Base-by-base conservation (phyloP, 352 stramenopile genomes). In the Globisporangium sylvaticum region DNA sequence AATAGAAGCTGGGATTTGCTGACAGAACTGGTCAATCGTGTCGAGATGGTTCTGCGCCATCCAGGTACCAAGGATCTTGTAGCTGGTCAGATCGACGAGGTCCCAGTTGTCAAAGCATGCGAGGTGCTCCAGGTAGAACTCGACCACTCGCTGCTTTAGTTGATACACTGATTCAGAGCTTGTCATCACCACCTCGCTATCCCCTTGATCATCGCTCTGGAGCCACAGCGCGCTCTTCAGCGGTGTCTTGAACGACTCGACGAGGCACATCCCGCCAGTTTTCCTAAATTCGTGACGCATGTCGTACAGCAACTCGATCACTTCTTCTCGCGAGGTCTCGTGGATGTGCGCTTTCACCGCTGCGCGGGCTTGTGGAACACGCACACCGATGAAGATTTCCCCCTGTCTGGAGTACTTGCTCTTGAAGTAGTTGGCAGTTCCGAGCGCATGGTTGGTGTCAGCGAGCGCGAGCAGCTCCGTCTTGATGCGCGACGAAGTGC, bases 51-150 rank as follows among this genome's bases (percentile, higher is more conserved):
- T 52, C 22, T 62, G 27, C 4, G 34, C 20, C 29, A 74, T 61
- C 29, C 42, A 59, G 1, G 62, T 14, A 12, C 68, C 58, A 27
- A 74, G 57, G 10, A 62, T 73, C 52, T 67, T 62, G 39, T 68
- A 68, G 44, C 65, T 29, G n/a, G 65, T 67, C 12, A 58, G 0
- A 8, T 74, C 68, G 0, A 74, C 59, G 31, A 74, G 54, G 22
- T 72, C 68, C 68, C 68, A 74, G 62, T 74, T 72, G 52, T 72
- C 53, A 25, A 65, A 72, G 37, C 55, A 57, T 10, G 46, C 27
- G 9, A 70, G 31, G 56, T 74, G 44, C 10, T 55, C 32, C 48
- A 74, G 53, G 65, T 72, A 72, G 14, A 72, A 34, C 10, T 39
- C 39, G 1, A 44, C 62, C 18, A 68, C 52, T 25, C 31, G 42